A percentile compares a stretch with the other conserved stretches of the same genome.
These are phyloP conservation scores for Tagetes patula DNA, from an alignment of 129 eudicot species.

Conservation along the genomic window DNA sequence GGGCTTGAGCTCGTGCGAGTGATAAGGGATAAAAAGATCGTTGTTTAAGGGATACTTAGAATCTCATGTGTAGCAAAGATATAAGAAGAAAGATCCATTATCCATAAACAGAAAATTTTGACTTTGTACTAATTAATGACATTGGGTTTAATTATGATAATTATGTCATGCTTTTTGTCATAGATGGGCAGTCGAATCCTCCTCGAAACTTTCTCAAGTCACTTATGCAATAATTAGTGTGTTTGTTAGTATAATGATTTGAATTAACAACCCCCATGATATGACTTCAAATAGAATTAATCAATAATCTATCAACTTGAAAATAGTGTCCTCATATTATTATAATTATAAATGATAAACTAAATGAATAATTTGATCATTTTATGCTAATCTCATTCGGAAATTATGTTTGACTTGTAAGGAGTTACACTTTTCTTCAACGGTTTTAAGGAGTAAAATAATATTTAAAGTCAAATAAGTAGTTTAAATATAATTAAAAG, in stretches of 20 bases:
- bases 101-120: conserved; percentile 8
- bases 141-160: not conserved
- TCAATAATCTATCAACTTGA: conserved; percentile 24
- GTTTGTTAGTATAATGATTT: conserved; percentile 27
- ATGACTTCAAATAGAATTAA: conserved; percentile 18
- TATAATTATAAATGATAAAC: not conserved
- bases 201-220: conserved; percentile 14
- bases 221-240: conserved; percentile 15
- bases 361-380: not conserved
- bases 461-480: too few species aligned
- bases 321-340: not conserved
- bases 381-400: not conserved
- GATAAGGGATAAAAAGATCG: not conserved
- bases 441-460: too few species aligned
- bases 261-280: conserved; percentile 29
- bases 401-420: too few species aligned
- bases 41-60: too few species aligned
- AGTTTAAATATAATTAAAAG: too few species aligned
- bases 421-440: too few species aligned
- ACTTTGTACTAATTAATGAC: not conserved
- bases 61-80: not conserved
- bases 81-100: conserved; percentile 5
- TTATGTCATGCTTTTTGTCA: conserved; percentile 2
- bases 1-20: not conserved
- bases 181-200: conserved; percentile 11